These are phyloP conservation scores for Komagataella ulmi DNA, from an alignment of 805 yeast species.

Conservation along the genomic window DNA sequence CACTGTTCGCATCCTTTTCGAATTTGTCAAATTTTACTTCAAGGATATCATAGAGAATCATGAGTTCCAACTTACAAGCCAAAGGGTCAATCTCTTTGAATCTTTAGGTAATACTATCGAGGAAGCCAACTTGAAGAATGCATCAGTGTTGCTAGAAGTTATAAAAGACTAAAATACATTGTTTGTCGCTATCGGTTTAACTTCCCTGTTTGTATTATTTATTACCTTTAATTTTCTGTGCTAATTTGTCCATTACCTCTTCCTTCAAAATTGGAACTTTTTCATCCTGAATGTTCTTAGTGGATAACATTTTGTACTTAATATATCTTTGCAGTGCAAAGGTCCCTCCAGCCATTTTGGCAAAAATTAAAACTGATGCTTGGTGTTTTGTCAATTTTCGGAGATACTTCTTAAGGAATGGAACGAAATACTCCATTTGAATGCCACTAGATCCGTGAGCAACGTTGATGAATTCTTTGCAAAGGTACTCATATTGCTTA, in stretches of 20 bases:
- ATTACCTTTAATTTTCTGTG: background rate
- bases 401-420: conserved; percentile 7
- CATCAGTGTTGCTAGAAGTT: conserved; percentile 61
- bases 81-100: conserved; percentile 43
- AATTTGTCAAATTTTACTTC: conserved; percentile 49
- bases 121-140: conserved; percentile 71
- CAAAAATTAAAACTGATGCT: conserved; percentile 18
- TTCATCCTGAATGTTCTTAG: conserved; percentile 5
- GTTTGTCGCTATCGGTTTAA: background rate
- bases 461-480: conserved; percentile 5
- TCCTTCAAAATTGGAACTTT: background rate
- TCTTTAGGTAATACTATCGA: conserved; percentile 44
- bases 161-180: conserved; percentile 10
- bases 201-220: background rate
- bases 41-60: conserved; percentile 25
- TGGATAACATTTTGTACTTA: conserved; percentile 9
- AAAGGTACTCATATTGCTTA: conserved; percentile 11
- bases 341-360: conserved; percentile 14
- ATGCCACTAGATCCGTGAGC: conserved; percentile 10
- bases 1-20: conserved; percentile 45
- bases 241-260: background rate
- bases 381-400: conserved; percentile 8
- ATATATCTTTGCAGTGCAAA: conserved; percentile 14
- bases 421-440: conserved; percentile 8
- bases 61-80: conserved; percentile 42